Evolutionary conservation across 1,284 basidiomycete genomes (phyloP), one percentile per base, ranked within the genome.

Genomic region (Trichosporon sp.): DNA sequence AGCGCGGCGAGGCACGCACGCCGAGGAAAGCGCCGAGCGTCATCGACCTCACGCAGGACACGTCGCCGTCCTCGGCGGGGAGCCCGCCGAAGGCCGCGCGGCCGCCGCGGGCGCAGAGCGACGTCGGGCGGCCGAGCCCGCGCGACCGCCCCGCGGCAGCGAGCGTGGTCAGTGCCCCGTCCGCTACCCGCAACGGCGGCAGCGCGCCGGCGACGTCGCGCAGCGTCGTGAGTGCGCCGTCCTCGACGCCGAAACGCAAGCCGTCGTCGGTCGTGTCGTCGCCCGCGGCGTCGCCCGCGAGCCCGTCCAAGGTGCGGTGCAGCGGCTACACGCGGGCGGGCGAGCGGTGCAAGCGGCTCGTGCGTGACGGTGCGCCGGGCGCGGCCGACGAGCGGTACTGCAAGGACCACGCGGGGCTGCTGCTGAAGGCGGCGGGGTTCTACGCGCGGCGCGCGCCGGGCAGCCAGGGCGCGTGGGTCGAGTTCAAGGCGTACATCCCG

Each of bases 361-460:
- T 83, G 53, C 77, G 76, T 25, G 56, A 70, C 0, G 68, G 69
- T 0, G 80, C 81, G 0, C 79, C 82, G 3, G 32, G 69, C 18
- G 65, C 75, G 34, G 53, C 32, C 38, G 69, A 66, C 25, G 71
- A 74, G 9, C 68, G 81, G 63, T 83, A 80, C 68, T 83, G 83
- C 70, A 81, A 79, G 62, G 80, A 82, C 72, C 83, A 83, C 73
- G 78, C 80, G 18, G 76, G 75, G 34, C 76, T 80, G 74, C 80
- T 83, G 8, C 82, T 80, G 53, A 70, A 76, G 21, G 72, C 72
- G 0, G 69, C 74, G 8, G 83, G 83, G 5, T 83, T 83, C 69
- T 83, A 83, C 69, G 76, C 75, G 74, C 74, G 75, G 62, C 72
- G 73, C 15, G 62, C 64, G 18, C 62, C 47, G 34, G 74, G 67